Conservation (phyloP, 345 rosid species). For the Sapria himalayana region DNA sequence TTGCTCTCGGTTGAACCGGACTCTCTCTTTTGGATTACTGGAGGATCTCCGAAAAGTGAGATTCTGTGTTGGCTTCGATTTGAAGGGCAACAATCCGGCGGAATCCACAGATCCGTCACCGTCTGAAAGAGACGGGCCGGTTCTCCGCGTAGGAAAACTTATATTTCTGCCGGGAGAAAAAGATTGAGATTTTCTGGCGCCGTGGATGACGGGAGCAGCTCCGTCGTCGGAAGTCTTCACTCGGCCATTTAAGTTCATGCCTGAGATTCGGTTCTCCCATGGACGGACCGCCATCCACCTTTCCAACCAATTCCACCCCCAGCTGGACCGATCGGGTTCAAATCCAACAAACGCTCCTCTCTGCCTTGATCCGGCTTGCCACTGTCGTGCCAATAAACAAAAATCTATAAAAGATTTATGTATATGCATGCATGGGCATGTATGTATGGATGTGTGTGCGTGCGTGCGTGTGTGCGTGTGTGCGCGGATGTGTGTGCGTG, state of each 20-base stretch:
- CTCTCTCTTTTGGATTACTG: conserved; percentile 92
- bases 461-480: too few relatives aligned
- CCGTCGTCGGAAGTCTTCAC: conserved; percentile 33
- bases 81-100: too few relatives aligned
- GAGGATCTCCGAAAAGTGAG: conserved; percentile 35
- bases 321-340: conserved; percentile 86
- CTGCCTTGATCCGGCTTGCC: conserved; percentile 91
- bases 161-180: conserved; percentile 34
- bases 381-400: conserved; percentile 23
- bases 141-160: conserved; percentile 29
- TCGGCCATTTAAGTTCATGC: conserved; percentile 65
- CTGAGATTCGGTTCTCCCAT: conserved; percentile 97
- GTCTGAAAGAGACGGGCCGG: conserved; percentile 48
- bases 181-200: conserved; percentile 26
- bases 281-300: conserved; percentile 99
- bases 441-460: not conserved
- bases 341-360: conserved; percentile 38
- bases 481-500: too few relatives aligned
- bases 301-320: conserved; percentile 99
- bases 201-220: conserved; percentile 23
- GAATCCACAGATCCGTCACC: conserved; percentile 37
- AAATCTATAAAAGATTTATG: too few relatives aligned
- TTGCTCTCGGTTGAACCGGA: conserved; percentile 24
- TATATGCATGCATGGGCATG: too few relatives aligned
- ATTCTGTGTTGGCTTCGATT: conserved; percentile 33